Evolutionary conservation across 2,329 filamentous ascomycete species (phyloP), one percentile per base, ranked within the genome.

Genomic region (Monosporascus cannonballus): DNA sequence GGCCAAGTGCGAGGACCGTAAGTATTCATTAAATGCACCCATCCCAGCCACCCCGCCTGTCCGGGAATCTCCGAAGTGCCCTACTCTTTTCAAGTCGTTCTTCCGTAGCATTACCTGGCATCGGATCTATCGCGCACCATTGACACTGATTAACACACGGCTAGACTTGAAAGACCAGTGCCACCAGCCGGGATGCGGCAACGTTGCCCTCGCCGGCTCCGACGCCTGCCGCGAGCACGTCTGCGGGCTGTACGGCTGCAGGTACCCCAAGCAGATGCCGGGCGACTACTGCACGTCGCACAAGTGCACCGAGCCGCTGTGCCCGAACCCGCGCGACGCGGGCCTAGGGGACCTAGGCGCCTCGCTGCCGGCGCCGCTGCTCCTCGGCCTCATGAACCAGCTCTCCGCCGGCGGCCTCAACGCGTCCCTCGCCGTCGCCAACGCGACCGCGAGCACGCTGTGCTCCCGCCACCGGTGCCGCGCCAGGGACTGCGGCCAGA

Each of bases 1-100:
- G 49, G 51, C 48, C 17, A 57, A 54, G 51, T 61, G 59, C 25
- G 58, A 56, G 24, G 54, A 61, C 18, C 59, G 59, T 63, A 48
- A 52, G 60, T 59, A 6, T 25, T 15, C 11, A 9, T 34, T 30
- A 7, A 22, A 25, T n/a, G 14, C 17, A 44, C 48, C 37, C 17
- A 37, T 42, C 46, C 11, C n/a, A 46, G 20, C 27, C 18, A 34
- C 37, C 34, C 15, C 24, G 11, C 9, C 30, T 14, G 30, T 34
- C 11, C 11, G 30, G 11, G 30, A 30, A 30, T 11, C 27, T 30
- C 27, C 9, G 30, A 34, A 34, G 30, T 14, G 11, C 14, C 39
- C n/a, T n/a, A 34, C 9, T 34, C 41, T 27, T 38, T 18, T 37
- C 34, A 8, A 18, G 18, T 9, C 18, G 17, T 42, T 8, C 17